These are phyloP conservation scores for Nakaseomyces kungkrabaensis DNA, from an alignment of 1,139 yeast genomes.

Conservation along the genomic window DNA sequence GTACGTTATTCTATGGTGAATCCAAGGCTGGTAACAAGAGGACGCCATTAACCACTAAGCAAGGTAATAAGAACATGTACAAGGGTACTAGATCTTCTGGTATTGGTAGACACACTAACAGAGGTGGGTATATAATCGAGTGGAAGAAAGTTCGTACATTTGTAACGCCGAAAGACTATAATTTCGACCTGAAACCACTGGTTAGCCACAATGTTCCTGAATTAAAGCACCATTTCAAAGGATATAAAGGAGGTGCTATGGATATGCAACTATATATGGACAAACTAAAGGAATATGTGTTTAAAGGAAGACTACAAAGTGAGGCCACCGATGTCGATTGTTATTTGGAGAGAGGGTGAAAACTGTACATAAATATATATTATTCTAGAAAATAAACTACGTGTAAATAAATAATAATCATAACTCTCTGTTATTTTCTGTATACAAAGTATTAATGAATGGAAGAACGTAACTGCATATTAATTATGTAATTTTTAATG, in stretches of 20 bases:
- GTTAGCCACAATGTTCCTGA: constrained; percentile 66
- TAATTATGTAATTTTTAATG: neutral
- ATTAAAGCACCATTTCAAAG: constrained; percentile 56
- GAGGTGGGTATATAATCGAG: constrained; percentile 67
- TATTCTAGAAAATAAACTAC: neutral
- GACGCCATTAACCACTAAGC: constrained; percentile 78
- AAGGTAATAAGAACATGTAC: constrained; percentile 88
- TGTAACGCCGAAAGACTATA: constrained; percentile 60
- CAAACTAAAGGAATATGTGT: constrained; percentile 65
- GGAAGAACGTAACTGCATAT: too few species aligned
- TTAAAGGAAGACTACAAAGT: constrained; percentile 42
- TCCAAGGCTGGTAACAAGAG: constrained; percentile 76
- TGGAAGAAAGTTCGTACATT: constrained; percentile 86
- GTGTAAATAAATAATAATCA: neutral
- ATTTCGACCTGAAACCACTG: constrained; percentile 53
- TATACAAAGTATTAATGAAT: too few species aligned
- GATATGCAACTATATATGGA: constrained; percentile 68
- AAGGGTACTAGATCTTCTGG: constrained; percentile 96
- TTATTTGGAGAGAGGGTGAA: constrained; percentile 24
- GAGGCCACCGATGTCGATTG: constrained; percentile 24
- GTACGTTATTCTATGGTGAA: constrained; percentile 72
- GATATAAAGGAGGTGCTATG: constrained; percentile 56
- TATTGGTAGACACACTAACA: constrained; percentile 67
- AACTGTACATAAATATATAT: too few species aligned
- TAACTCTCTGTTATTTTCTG: too few species aligned